A percentile compares a stretch with the other conserved stretches of the same genome.
Evolutionary conservation across 495 filamentous ascomycete genomes (phyloP).

Genomic region (Pyrenula aspistea): DNA sequence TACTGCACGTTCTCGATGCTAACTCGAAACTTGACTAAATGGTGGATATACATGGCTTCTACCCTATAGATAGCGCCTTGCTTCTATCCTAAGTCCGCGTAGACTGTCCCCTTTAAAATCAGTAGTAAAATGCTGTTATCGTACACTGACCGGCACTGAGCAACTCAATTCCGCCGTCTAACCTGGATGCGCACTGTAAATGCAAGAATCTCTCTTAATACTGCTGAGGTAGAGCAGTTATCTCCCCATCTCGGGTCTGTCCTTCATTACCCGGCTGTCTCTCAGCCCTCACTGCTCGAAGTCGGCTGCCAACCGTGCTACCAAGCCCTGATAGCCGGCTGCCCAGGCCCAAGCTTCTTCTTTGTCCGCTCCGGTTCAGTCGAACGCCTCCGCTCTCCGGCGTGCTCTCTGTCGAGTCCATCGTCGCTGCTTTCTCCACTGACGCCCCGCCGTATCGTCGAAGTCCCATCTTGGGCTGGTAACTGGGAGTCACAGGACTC

Average conservation of each 20-base stretch:
- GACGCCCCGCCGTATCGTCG: neutral
- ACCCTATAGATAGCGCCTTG: too few relatives aligned
- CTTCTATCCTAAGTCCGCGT: too few relatives aligned
- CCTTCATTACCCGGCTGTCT: neutral
- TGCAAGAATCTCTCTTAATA: neutral
- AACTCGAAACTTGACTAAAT: too few relatives aligned
- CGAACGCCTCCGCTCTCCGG: neutral
- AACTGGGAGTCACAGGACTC: neutral
- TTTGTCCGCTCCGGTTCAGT: neutral
- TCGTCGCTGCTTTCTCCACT: neutral
- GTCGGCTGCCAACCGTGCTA: neutral
- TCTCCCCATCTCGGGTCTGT: neutral
- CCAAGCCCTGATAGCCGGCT: neutral
- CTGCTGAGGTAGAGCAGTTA: neutral
- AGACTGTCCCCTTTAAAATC: too few relatives aligned
- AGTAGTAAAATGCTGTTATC: too few relatives aligned
- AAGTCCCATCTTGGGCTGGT: neutral
- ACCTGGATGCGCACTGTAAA: too few relatives aligned
- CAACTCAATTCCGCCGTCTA: too few relatives aligned
- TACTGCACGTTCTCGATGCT: too few relatives aligned
- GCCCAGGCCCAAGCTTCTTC: neutral
- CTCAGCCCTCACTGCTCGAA: neutral
- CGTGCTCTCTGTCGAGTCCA: neutral
- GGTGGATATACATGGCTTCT: too few relatives aligned
- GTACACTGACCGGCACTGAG: too few relatives aligned